Base-by-base conservation (phyloP, 331 rosid species). In the Erythrophleum ivorense region DNA sequence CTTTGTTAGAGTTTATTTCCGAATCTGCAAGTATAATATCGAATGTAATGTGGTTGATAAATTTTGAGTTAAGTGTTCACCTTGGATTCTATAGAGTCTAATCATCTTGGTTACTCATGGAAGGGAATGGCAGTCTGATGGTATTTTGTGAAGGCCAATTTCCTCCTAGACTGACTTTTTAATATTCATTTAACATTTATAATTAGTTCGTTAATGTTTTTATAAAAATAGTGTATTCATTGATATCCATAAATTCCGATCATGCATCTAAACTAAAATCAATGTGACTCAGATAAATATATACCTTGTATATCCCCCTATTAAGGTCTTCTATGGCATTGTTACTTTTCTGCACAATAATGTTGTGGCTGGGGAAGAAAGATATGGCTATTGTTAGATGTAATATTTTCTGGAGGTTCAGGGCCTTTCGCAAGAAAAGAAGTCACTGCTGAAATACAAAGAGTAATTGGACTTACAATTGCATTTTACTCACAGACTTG, bases 31-130 rank as follows among this genome's bases (percentile, higher is more conserved):
- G 54, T 73, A 66, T 60, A 46, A 62, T 80, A 75, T 81, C 31
- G 53, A 13, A 57, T 81, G 80, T 81, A 58, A 75, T 81, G 29
- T 79, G 80, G 81, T 77, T 50, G 81, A 82, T 75, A 59, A 82
- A 82, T 77, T 82, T 71, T 59, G 78, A 65, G 59, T 82, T 65
- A 57, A 67, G 66, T 82, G 34, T 79, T 79, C 71, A 33, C 71
- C 73, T 59, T 79, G 52, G 33, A 82, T 80, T 80, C 0, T 78
- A 79, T 64, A 57, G 82, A 63, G 60, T 76, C 70, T 70, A 75
- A 63, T 71, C 38, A 41, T 52, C 67, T 70, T 75, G 75, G 58
- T 73, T 74, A 52, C 79, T 40, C 45, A 9, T 24, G 58, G 33
- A 67, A 85, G 52, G 67, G 36, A 18, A 73, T 78, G 54, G 16